Conservation (phyloP, 2,329 filamentous ascomycete species). For the Sclerotinia minor region DNA sequence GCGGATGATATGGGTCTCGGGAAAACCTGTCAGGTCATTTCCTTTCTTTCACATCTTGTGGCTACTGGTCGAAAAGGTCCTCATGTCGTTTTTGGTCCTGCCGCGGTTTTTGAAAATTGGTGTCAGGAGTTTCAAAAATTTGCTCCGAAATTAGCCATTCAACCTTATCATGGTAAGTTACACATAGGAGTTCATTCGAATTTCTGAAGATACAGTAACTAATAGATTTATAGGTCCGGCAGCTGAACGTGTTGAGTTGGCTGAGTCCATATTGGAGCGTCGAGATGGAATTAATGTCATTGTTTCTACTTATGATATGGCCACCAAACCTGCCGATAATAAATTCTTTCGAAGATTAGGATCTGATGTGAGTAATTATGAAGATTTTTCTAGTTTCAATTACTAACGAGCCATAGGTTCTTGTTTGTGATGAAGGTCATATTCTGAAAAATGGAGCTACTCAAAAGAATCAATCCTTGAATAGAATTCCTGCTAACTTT, state of each 20-base stretch:
- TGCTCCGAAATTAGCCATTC: conserved; percentile 72
- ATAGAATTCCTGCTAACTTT: conserved; percentile 76
- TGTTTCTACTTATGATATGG: conserved; percentile 71
- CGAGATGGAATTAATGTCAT: conserved; percentile 69
- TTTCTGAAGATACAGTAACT: conserved; percentile 13
- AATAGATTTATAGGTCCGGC: conserved; percentile 55
- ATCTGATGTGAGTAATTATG: conserved; percentile 47
- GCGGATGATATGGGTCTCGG: conserved; percentile 97
- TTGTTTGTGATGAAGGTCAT: conserved; percentile 91
- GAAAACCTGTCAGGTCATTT: conserved; percentile 96
- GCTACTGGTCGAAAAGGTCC: conserved; percentile 67
- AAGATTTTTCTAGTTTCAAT: neutral
- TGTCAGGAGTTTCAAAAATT: conserved; percentile 86
- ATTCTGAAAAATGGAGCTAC: conserved; percentile 87
- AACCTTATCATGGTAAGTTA: conserved; percentile 59
- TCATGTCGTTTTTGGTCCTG: conserved; percentile 86
- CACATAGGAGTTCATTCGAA: neutral
- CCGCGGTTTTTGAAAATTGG: conserved; percentile 96
- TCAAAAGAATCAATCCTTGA: conserved; percentile 75
- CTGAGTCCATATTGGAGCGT: conserved; percentile 62
- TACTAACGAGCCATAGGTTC: conserved; percentile 36
- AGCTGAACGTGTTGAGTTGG: conserved; percentile 65
- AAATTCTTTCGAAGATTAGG: conserved; percentile 61
- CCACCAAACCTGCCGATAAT: conserved; percentile 57
- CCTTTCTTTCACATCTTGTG: conserved; percentile 81